Conservation (phyloP, 2,329 filamentous ascomycete genomes). For the Fusarium pilosicola region DNA sequence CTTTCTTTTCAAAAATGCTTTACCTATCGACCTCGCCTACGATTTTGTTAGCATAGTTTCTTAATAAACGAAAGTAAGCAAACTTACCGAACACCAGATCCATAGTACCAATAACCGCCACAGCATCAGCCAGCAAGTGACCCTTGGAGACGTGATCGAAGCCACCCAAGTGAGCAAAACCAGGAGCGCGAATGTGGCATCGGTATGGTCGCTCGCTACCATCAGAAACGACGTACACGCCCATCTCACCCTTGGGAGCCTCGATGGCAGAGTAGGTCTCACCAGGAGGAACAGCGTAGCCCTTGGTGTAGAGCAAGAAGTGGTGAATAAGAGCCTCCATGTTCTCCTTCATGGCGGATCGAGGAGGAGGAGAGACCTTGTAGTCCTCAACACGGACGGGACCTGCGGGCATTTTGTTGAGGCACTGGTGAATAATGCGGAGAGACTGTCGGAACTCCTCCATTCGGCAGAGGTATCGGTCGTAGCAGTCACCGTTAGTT, state of each 20-base stretch:
- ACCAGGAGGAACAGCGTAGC: conserved; percentile 94
- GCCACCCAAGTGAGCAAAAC: conserved; percentile 92
- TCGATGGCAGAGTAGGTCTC: conserved; percentile 99
- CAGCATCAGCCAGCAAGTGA: conserved; percentile 93
- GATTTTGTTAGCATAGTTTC: conserved; percentile 51
- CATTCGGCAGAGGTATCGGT: conserved; percentile 98
- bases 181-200: conserved; percentile 96
- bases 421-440: conserved; percentile 97
- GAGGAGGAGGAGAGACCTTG: conserved; percentile 96
- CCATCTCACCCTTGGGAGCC: conserved; percentile 99
- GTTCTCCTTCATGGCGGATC: conserved; percentile 99
- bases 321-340: conserved; percentile 99
- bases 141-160: conserved; percentile 95
- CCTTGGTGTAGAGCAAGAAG: conserved; percentile 98
- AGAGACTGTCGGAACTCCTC: conserved; percentile 99
- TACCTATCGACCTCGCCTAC: conserved; percentile 71
- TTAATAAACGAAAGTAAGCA: neutral
- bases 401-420: conserved; percentile 98
- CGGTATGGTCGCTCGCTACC: conserved; percentile 96
- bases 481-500: conserved; percentile 98
- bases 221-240: conserved; percentile 94
- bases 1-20: conserved; percentile 44
- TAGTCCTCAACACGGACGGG: conserved; percentile 98
- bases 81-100: conserved; percentile 86
- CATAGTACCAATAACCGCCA: conserved; percentile 93